These are phyloP conservation scores for Ajuga chamaepitys DNA, from an alignment of 257 asterid species.

Conservation along the genomic window DNA sequence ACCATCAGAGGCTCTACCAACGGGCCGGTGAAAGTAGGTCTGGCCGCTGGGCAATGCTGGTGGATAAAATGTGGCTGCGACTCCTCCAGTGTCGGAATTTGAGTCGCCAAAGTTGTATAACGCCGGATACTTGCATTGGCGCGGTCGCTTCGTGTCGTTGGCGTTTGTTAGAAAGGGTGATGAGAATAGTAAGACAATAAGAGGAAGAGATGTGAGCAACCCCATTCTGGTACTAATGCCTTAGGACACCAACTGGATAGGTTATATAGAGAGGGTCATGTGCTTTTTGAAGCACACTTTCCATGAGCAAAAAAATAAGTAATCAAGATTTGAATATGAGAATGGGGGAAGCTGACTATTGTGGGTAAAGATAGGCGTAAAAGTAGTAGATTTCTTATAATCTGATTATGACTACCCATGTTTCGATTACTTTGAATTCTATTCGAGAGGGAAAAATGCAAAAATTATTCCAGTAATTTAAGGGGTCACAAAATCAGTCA, in stretches of 20 bases:
- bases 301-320: not conserved
- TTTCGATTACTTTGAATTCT: too few relatives aligned
- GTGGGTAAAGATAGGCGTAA: too few relatives aligned
- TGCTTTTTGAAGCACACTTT: not conserved
- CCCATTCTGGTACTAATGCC: constrained; percentile 4
- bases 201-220: not conserved
- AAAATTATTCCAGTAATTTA: too few relatives aligned
- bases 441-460: too few relatives aligned
- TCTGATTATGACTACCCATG: too few relatives aligned
- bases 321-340: too few relatives aligned
- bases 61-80: constrained; percentile 46
- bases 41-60: constrained; percentile 35
- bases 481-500: too few relatives aligned
- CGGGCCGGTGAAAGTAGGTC: constrained; percentile 45
- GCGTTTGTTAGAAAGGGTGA: constrained; percentile 1
- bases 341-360: too few relatives aligned
- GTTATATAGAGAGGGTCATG: not conserved
- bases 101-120: constrained; percentile 68
- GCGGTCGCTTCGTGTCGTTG: not conserved
- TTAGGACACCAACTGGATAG: not conserved
- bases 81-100: constrained; percentile 65
- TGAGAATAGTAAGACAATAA: not conserved
- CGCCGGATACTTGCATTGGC: constrained; percentile 40
- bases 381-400: too few relatives aligned
- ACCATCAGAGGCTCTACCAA: constrained; percentile 57